Conservation (phyloP, 2,329 filamentous ascomycete species). For the Colletotrichum tropicale region DNA sequence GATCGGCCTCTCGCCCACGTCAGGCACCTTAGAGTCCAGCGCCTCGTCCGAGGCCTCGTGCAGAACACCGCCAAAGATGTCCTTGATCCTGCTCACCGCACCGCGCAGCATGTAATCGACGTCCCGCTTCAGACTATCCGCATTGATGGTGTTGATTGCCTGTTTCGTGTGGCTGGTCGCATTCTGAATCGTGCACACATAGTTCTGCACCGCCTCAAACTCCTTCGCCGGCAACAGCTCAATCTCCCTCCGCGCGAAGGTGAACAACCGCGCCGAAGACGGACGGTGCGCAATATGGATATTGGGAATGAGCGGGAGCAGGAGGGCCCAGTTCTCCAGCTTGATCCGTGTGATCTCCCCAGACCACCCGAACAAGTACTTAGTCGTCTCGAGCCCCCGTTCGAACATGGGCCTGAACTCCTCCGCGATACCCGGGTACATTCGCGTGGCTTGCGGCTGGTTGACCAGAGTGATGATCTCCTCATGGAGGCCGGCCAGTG, state of each 20-base stretch:
- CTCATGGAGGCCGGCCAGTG: neutral
- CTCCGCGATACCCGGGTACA: neutral
- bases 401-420: neutral
- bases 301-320: neutral
- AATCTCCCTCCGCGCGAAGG: slow-evolving; percentile 9
- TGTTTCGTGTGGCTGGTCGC: rapidly evolving
- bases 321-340: neutral
- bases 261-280: neutral
- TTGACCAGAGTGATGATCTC: neutral
- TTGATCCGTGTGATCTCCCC: neutral
- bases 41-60: neutral
- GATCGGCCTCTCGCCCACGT: neutral
- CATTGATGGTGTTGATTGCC: neutral
- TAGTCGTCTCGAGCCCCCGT: neutral
- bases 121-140: neutral
- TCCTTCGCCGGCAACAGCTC: neutral
- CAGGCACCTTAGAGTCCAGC: neutral
- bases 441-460: neutral
- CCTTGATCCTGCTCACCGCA: neutral
- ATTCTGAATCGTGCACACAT: neutral
- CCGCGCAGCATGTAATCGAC: neutral
- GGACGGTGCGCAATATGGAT: neutral
- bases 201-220: neutral
- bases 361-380: neutral
- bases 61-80: neutral